phyloP scores from a whole-genome alignment of 2,329 filamentous ascomycete genomes.

The Sporothrix inflata region DNA sequence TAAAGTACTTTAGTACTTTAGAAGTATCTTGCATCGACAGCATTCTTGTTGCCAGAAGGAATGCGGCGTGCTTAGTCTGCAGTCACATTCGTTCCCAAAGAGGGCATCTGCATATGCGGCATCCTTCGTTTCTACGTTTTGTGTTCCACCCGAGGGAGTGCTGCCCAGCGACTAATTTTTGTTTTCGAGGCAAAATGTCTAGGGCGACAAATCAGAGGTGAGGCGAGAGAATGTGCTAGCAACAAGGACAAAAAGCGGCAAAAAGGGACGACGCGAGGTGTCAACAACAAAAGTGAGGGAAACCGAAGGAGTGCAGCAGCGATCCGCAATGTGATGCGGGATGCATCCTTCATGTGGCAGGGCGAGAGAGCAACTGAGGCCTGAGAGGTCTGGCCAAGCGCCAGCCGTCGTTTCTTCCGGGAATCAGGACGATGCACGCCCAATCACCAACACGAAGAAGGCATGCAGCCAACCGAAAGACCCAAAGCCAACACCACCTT shows the following conservation, averaged over 20 bases:
- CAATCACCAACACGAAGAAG: not conserved
- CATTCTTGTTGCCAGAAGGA: not conserved
- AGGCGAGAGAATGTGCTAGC: not conserved
- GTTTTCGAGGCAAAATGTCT: not conserved
- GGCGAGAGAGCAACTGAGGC: not conserved
- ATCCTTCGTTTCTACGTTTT: slow-evolving; percentile 10
- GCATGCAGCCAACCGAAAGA: not conserved
- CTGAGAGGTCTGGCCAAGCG: not conserved
- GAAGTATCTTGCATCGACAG: not conserved
- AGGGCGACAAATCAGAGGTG: not conserved
- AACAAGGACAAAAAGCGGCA: not conserved
- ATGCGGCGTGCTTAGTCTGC: not conserved
- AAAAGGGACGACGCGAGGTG: not conserved
- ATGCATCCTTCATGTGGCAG: not conserved
- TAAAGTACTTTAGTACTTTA: not conserved
- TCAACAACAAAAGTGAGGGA: not conserved
- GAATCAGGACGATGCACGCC: not conserved
- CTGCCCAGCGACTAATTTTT: not conserved
- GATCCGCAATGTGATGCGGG: not conserved
- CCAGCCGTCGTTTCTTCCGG: not conserved
- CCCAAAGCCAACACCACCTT: not conserved
- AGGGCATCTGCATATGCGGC: slow-evolving; percentile 13
- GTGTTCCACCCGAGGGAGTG: not conserved
- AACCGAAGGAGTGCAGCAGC: slow-evolving; percentile 6
- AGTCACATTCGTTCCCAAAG: not conserved